Evolutionary conservation across 73 alveolate species (phyloP), one percentile per base, ranked within the genome.

Genomic region (Uronychia setigera): DNA sequence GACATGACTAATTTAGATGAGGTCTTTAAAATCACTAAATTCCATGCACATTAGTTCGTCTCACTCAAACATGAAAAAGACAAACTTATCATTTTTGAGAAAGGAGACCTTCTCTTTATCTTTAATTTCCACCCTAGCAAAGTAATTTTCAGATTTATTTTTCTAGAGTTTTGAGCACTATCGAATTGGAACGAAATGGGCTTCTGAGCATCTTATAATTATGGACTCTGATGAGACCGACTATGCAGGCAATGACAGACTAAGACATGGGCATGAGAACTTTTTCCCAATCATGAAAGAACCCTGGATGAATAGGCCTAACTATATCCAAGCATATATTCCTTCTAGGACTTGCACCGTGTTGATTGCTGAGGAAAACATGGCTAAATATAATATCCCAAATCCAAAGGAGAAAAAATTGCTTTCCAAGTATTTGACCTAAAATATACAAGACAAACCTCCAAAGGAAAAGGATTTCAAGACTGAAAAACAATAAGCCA

Each of bases 101-200:
- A 97, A 81, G 99, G 99, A 27, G 92, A 92, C 80, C 94, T 94
- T 74, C 85, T 97, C 32, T 98, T 98, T 91, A 97, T 98, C 57
- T 98, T 98, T 88, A 98, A 98, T 93, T 98, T 98, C 97, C 99
- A 98, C 81, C 99, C 99, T 13, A 80, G 95, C 59, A 76, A 96
- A 60, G 92, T 91, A 96, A 78, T 26, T 26, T 80, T 74, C 26
- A 60, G 74, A n/a, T 74, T 30, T 26, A 33, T 29, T 13, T 26
- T 32, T n/a, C 29, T 83, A 95, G 92, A 87, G 99, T 80, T 91
- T 92, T 83, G 98, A 96, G 87, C 92, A 96, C 92, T 96, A 95
- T 93, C 88, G 97, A 91, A 87, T 96, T 1, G 99, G 99, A 14
- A 96, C 98, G 35, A 46, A 81, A 74, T 97, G 98, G 99, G 94